phyloP scores from a whole-genome alignment of 2,329 filamentous ascomycete genomes.

The Diaporthe aspalathi region DNA sequence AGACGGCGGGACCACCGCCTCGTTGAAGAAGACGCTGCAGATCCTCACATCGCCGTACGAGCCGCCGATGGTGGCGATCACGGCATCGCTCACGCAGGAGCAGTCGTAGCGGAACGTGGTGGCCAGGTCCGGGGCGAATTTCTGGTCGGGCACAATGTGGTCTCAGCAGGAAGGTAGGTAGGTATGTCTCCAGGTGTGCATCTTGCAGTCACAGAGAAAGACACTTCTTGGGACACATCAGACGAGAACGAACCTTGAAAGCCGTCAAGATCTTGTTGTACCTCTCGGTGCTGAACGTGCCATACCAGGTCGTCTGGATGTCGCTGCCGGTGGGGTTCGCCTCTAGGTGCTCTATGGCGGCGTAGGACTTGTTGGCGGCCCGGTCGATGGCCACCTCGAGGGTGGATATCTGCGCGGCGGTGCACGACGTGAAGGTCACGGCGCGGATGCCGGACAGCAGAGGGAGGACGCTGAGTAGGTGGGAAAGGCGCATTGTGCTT shows the following conservation, averaged over 20 bases:
- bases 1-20: background rate
- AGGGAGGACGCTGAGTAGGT: background rate
- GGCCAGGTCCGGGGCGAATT: constrained; percentile 9
- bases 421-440: constrained; percentile 14
- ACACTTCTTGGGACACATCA: no score
- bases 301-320: background rate
- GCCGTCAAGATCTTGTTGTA: background rate
- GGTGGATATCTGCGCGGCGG: background rate
- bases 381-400: constrained; percentile 11
- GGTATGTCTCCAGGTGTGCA: no score
- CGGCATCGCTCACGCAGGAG: background rate
- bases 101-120: constrained; percentile 1
- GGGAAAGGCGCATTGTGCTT: background rate
- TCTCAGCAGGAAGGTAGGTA: background rate
- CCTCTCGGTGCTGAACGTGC: background rate
- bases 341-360: constrained; percentile 17
- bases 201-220: no score
- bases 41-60: background rate
- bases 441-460: background rate
- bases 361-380: constrained; percentile 8
- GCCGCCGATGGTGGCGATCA: background rate
- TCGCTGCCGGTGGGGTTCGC: constrained; percentile 6
- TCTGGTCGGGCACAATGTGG: background rate
- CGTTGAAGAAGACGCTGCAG: constrained; percentile 15
- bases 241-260: background rate